Evolutionary conservation across 2,329 filamentous ascomycete species (phyloP), one percentile per base, ranked within the genome.

Genomic region (Zymoseptoria pseudotritici): DNA sequence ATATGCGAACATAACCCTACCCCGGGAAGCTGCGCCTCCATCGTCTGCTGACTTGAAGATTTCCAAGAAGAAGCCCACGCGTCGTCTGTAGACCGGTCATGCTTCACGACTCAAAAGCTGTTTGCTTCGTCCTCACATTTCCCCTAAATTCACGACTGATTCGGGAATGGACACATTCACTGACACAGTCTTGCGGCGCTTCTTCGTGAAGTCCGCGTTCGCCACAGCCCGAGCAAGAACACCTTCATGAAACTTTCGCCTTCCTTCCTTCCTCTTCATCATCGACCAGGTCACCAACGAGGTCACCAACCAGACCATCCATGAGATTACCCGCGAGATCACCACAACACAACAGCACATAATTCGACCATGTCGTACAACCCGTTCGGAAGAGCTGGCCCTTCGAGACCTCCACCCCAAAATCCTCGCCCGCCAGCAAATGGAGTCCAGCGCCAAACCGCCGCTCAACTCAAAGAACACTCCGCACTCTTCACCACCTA

Each of bases 401-500:
- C 62, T 59, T 61, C 64, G 13, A 46, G 36, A 46, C 36, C 36
- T 4, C 36, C 36, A 2, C 36, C 36, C 13, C n/a, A n/a, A 17
- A 46, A n/a, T 46, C 17, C 36, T 46, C 36, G 36, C 4, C 36
- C 36, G 4, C 36, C 36, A 46, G 36, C 36, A 46, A 70, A 65
- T 29, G 67, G 68, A 54, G 68, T 73, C 5, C 69, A 72, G 55
- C 66, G 70, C 36, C 70, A 69, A 4, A 71, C 69, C 52, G 69
- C 73, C 17, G 68, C 69, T 13, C 68, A 68, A 46, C 75, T 79
- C 65, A 72, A 73, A 65, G 79, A 80, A 61, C 74, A 76, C 29
- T 78, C 80, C 62, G 68, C 78, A 19, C 76, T 79, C 54, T 80
- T 81, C 67, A 74, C 75, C 70, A 75, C 73, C 31, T 81, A 81